Percentiles rank a stretch among this genome's conserved stretches.
These are phyloP conservation scores for Chaetomiaceae sp. DNA, from an alignment of 2,329 filamentous ascomycete genomes.

Conservation along the genomic window DNA sequence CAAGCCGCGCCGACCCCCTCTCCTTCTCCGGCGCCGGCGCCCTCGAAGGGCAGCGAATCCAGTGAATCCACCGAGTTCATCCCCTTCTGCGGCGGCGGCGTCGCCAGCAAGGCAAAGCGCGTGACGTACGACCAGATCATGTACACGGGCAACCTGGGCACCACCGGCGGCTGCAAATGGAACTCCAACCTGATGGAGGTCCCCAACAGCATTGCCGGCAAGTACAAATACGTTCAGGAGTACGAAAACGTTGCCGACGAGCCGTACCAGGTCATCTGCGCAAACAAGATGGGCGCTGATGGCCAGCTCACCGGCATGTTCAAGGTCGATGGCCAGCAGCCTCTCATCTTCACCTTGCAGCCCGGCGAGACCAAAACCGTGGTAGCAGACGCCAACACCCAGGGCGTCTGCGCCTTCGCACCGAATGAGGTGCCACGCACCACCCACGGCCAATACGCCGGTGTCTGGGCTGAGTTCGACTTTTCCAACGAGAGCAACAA, in stretches of 20 bases:
- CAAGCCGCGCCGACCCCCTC: conserved; percentile 13
- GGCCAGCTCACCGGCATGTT: conserved; percentile 47
- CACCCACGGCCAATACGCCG: conserved; percentile 38
- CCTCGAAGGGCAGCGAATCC: conserved; percentile 2
- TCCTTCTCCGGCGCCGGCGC: conserved; percentile 4
- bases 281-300: conserved; percentile 49
- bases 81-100: conserved; percentile 33
- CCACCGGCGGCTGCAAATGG: conserved; percentile 31
- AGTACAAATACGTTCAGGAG: conserved; percentile 43
- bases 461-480: conserved; percentile 50
- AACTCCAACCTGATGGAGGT: conserved; percentile 52
- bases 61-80: conserved; percentile 21
- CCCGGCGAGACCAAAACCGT: conserved; percentile 38
- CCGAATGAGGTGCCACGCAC: conserved; percentile 34
- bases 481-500: conserved; percentile 42
- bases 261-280: conserved; percentile 40
- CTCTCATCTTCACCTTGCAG: conserved; percentile 39
- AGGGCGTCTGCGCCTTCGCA: conserved; percentile 46
- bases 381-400: conserved; percentile 44
- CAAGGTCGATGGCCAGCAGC: conserved; percentile 31
- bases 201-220: conserved; percentile 31
- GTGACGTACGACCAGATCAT: conserved; percentile 44
- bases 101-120: conserved; percentile 39
- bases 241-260: conserved; percentile 35
- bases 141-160: conserved; percentile 46